phyloP scores from a whole-genome alignment of 495 filamentous ascomycete genomes.

The Xylaria telfairii region DNA sequence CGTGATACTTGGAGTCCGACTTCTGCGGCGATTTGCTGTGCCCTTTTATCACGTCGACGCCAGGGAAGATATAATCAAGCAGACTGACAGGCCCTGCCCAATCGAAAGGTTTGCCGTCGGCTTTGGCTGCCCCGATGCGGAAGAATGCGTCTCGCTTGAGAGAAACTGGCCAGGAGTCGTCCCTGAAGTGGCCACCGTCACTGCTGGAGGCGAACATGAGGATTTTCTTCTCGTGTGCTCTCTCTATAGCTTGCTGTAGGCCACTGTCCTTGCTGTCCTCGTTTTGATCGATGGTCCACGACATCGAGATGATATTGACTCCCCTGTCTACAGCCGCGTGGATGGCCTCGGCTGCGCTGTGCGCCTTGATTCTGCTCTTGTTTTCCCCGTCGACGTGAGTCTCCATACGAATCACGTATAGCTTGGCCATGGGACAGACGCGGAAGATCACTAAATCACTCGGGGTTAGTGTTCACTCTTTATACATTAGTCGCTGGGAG shows the following conservation, averaged over 20 bases:
- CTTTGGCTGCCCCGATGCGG: constrained; percentile 4
- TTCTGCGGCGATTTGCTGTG: background rate
- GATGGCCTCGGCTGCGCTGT: constrained; percentile 3
- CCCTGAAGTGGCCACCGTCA: background rate
- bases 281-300: constrained; percentile 1
- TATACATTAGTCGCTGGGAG: background rate
- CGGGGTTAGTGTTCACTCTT: background rate
- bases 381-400: background rate
- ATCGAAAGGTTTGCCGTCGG: background rate
- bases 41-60: background rate
- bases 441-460: constrained; percentile 7
- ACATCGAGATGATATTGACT: constrained; percentile 13
- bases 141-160: constrained; percentile 7
- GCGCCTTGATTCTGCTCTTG: constrained; percentile 1
- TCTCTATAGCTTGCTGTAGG: background rate
- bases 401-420: constrained; percentile 11
- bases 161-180: background rate
- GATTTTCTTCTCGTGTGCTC: background rate
- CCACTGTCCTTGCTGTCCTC: background rate
- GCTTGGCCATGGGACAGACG: constrained; percentile 4
- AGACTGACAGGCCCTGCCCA: background rate
- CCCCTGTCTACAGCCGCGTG: background rate
- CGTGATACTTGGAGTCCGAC: background rate
- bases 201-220: background rate
- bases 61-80: background rate